Evolutionary conservation across 257 asterid species (phyloP).

Genomic region (Verbena officinalis): DNA sequence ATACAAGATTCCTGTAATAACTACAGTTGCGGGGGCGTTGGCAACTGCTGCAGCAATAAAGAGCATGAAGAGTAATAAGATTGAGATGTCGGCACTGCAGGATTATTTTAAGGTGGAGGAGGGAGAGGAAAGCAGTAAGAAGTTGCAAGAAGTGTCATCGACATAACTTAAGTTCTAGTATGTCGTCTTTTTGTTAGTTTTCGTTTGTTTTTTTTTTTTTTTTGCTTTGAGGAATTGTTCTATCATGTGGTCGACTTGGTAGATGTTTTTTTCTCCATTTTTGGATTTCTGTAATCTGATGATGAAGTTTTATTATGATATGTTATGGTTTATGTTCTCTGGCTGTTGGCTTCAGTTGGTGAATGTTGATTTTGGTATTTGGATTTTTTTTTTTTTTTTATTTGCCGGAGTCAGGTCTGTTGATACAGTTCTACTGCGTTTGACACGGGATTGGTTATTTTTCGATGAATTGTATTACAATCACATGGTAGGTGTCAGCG

Average conservation of each 20-base stretch:
- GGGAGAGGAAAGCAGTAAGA: constrained; percentile 33
- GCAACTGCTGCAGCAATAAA: constrained; percentile 94
- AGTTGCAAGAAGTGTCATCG: constrained; percentile 52
- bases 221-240: constrained; percentile 7
- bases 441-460: no score
- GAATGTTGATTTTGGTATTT: background rate
- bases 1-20: constrained; percentile 89
- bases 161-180: constrained; percentile 21
- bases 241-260: background rate
- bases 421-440: no score
- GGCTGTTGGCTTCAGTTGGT: background rate
- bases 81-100: constrained; percentile 91
- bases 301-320: constrained; percentile 20
- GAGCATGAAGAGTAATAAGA: constrained; percentile 76
- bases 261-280: background rate
- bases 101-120: constrained; percentile 61
- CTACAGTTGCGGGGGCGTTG: constrained; percentile 94
- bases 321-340: background rate
- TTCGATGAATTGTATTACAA: no score
- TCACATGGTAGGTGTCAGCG: no score
- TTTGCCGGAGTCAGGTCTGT: no score
- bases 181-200: background rate
- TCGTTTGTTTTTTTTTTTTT: background rate
- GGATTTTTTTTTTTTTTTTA: no score
- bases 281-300: constrained; percentile 4